Conservation (phyloP, 1,139 yeast species). For the Suhomyces bolitotheri region DNA sequence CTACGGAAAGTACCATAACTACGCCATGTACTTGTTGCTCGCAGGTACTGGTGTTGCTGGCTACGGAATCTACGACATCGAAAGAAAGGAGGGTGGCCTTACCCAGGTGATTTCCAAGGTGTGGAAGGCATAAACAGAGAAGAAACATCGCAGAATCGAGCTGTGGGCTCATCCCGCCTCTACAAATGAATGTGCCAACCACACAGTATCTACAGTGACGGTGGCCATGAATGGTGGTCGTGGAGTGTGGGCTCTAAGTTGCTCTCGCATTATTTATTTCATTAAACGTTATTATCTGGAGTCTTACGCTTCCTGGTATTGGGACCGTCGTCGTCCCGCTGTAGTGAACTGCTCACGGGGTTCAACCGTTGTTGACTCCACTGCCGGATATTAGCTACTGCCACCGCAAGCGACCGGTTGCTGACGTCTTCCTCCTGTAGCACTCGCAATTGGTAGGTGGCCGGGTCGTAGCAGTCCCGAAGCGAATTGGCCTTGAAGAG, state of each 20-base stretch:
- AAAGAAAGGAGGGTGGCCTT: conserved; percentile 56
- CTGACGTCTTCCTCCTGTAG: conserved; percentile 25
- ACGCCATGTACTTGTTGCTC: conserved; percentile 61
- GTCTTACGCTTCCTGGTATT: conserved; percentile 15
- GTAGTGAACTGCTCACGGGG: conserved; percentile 13
- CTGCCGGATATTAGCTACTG: conserved; percentile 17
- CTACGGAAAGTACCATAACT: conserved; percentile 64
- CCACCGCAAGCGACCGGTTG: conserved; percentile 20
- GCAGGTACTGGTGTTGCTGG: conserved; percentile 63
- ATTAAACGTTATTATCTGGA: conserved; percentile 11
- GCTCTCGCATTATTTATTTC: conserved; percentile 1
- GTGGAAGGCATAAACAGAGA: conserved; percentile 43
- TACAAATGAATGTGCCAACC: too few species aligned
- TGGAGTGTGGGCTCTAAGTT: too few species aligned
- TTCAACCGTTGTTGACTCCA: conserved; percentile 26
- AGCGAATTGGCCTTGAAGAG: conserved; percentile 21
- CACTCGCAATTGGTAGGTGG: conserved; percentile 22
- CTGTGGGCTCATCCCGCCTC: too few species aligned
- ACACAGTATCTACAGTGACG: too few species aligned
- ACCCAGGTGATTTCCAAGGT: conserved; percentile 36
- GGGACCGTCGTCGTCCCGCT: conserved; percentile 10
- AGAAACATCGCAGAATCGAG: too few species aligned
- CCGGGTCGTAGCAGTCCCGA: conserved; percentile 35
- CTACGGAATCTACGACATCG: conserved; percentile 69
- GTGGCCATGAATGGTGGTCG: too few species aligned